Evolutionary conservation across 2,329 filamentous ascomycete genomes (phyloP).

Genomic region (Aspergillus candidus): DNA sequence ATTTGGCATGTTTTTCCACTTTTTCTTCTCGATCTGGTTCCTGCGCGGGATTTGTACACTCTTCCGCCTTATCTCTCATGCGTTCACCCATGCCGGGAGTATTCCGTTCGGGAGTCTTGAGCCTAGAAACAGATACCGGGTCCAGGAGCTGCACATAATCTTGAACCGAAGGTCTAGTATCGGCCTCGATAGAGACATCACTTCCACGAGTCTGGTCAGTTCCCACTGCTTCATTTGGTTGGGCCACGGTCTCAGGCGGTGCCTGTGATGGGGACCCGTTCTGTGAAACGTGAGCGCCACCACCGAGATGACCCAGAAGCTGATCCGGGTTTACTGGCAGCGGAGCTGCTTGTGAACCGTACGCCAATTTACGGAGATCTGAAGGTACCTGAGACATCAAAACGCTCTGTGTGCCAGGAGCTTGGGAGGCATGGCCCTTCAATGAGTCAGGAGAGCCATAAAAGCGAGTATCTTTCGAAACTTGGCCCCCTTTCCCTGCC

Average conservation of each 20-base stretch:
- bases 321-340: neutral
- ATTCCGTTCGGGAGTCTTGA: neutral
- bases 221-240: too few relatives aligned
- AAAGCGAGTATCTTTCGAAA: neutral
- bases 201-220: too few relatives aligned
- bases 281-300: neutral
- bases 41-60: too few relatives aligned
- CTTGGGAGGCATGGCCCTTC: constrained; percentile 5
- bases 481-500: neutral
- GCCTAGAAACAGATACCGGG: too few relatives aligned
- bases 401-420: constrained; percentile 10
- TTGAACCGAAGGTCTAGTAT: too few relatives aligned
- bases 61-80: too few relatives aligned
- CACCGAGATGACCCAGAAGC: constrained; percentile 5
- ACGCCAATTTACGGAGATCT: neutral
- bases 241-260: too few relatives aligned
- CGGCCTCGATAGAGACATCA: too few relatives aligned
- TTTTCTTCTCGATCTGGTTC: too few relatives aligned
- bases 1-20: too few relatives aligned
- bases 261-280: too few relatives aligned
- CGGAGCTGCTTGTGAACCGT: neutral
- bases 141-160: too few relatives aligned
- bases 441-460: constrained; percentile 12
- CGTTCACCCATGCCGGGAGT: neutral
- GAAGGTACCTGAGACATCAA: constrained; percentile 19